A percentile compares a stretch with the other conserved stretches of the same genome.
These are phyloP conservation scores for Lippia alba DNA, from an alignment of 305 asterid genomes.

Conservation along the genomic window DNA sequence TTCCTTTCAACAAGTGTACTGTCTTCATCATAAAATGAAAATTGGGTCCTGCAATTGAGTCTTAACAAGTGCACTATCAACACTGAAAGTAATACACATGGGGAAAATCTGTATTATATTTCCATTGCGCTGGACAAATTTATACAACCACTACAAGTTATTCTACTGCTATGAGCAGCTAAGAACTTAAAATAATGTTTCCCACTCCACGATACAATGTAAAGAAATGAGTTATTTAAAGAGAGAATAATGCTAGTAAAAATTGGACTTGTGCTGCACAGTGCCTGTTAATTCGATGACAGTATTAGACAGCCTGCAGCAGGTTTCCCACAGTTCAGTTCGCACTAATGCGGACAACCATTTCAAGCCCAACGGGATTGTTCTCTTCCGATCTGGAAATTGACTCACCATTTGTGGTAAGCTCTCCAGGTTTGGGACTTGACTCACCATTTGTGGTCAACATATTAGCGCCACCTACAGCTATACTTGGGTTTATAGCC, in stretches of 20 bases:
- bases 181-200: conserved; percentile 38
- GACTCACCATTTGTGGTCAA: conserved; percentile 49
- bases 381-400: conserved; percentile 61
- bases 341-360: conserved; percentile 61
- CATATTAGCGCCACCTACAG: conserved; percentile 44
- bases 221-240: conserved; percentile 7
- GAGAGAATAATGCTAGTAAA: conserved; percentile 25
- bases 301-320: conserved; percentile 1
- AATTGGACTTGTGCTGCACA: conserved; percentile 12
- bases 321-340: conserved; percentile 43
- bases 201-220: conserved; percentile 28
- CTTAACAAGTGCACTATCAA: not conserved
- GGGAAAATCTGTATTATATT: conserved; percentile 33
- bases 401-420: conserved; percentile 46
- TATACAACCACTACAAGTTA: conserved; percentile 39
- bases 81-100: conserved; percentile 29
- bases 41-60: conserved; percentile 6
- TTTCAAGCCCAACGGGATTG: conserved; percentile 50
- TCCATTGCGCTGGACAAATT: conserved; percentile 30
- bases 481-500: conserved; percentile 46
- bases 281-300: not conserved
- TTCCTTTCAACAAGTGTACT: conserved; percentile 23
- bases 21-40: not conserved
- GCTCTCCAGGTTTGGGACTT: conserved; percentile 48
- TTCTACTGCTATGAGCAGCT: conserved; percentile 39